Conservation (phyloP, 768 basidiomycete species). For the Tricholoma furcatifolium region DNA sequence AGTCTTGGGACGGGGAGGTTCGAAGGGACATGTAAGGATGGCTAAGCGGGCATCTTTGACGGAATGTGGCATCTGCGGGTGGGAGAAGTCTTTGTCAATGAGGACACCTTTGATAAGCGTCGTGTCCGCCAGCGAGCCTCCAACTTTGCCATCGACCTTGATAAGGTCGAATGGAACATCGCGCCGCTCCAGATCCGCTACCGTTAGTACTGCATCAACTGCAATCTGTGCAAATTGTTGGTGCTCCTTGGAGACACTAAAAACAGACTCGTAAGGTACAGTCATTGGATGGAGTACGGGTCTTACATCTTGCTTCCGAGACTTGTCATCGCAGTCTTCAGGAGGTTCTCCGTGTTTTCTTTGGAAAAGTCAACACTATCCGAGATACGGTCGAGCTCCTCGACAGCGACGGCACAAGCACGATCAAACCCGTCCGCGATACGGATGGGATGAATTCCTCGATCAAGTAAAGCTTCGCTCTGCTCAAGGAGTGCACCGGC, state of each 20-base stretch:
- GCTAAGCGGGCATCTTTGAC: constrained; percentile 91
- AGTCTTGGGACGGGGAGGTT: constrained; percentile 98
- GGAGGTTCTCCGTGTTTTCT: constrained; percentile 79
- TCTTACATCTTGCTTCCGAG: constrained; percentile 96
- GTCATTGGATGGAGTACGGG: background rate
- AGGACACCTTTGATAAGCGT: constrained; percentile 95
- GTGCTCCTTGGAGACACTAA: constrained; percentile 95
- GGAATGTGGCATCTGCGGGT: constrained; percentile 93
- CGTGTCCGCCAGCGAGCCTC: constrained; percentile 94
- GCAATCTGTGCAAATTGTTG: constrained; percentile 96
- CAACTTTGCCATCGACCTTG: constrained; percentile 99
- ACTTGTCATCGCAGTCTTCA: constrained; percentile 95
- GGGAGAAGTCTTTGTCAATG: constrained; percentile 99
- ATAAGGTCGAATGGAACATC: constrained; percentile 98
- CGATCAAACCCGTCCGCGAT: constrained; percentile 99
- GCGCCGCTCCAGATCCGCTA: constrained; percentile 91
- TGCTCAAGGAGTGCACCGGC: constrained; percentile 97
- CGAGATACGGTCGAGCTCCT: constrained; percentile 86
- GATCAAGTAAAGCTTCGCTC: constrained; percentile 93
- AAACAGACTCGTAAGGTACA: constrained; percentile 5
- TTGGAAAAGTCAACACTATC: constrained; percentile 86
- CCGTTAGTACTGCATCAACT: constrained; percentile 92
- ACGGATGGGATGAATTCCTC: constrained; percentile 98
- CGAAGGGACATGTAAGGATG: constrained; percentile 98
- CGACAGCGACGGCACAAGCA: constrained; percentile 87